Conservation (phyloP, 371 early-diverging fungal genomes). For the Rhizomucor pusillus region DNA sequence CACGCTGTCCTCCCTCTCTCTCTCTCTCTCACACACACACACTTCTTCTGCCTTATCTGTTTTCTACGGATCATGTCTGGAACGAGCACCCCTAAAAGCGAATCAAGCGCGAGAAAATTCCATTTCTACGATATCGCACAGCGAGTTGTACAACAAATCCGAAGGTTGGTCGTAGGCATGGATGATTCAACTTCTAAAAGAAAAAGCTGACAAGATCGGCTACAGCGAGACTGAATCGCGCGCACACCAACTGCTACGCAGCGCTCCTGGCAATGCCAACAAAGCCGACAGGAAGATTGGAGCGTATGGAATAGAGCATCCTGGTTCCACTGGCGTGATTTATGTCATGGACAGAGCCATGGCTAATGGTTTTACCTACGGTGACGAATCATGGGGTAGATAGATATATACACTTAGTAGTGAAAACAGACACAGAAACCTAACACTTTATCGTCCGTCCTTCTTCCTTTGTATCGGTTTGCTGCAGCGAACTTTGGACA, state of each 20-base stretch:
- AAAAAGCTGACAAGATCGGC: neutral
- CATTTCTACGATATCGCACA: constrained; percentile 24
- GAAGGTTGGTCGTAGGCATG: constrained; percentile 9
- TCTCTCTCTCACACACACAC: too few species aligned
- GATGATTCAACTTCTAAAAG: too few species aligned
- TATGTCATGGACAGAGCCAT: constrained; percentile 53
- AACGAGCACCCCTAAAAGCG: too few species aligned
- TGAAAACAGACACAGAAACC: too few species aligned
- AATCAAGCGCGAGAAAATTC: neutral
- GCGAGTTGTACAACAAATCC: constrained; percentile 24
- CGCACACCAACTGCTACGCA: constrained; percentile 19
- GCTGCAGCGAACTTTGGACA: constrained; percentile 50
- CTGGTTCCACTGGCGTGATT: constrained; percentile 48
- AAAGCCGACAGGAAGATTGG: constrained; percentile 5
- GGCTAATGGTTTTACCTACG: constrained; percentile 39
- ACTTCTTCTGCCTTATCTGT: too few species aligned
- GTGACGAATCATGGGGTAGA: constrained; percentile 37
- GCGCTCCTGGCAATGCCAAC: constrained; percentile 23
- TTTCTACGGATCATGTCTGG: too few species aligned
- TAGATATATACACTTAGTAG: too few species aligned
- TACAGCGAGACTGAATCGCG: constrained; percentile 21
- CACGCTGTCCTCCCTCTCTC: too few species aligned
- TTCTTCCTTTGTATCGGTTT: neutral
- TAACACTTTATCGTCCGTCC: neutral
- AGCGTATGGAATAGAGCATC: constrained; percentile 40